A percentile compares a stretch with the other conserved stretches of the same genome.
Evolutionary conservation across 1,284 basidiomycete genomes (phyloP).

Genomic region (Ceratorhiza oryzae-sativae): DNA sequence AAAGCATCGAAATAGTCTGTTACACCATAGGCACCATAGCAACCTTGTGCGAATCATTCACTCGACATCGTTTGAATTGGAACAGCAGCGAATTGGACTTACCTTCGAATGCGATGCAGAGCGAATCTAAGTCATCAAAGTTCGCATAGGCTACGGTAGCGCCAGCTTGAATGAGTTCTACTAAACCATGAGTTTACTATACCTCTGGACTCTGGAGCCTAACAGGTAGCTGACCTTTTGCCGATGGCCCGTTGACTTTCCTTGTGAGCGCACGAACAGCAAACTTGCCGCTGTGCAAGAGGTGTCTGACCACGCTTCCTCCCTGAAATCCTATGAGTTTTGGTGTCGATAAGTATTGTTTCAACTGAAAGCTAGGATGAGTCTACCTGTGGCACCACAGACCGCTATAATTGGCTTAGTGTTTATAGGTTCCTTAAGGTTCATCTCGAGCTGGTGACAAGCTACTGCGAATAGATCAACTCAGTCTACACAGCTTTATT

Average conservation of each 20-base stretch:
- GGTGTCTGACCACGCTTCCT: conserved; percentile 13
- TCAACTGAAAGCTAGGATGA: neutral
- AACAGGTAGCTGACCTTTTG: neutral
- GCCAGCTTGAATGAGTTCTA: conserved; percentile 5
- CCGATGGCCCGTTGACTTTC: neutral
- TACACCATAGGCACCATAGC: conserved; percentile 6
- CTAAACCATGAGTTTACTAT: neutral
- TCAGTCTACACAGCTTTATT: too few species aligned
- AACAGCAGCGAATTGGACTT: neutral
- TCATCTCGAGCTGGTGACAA: neutral
- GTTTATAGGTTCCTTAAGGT: neutral
- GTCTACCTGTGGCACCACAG: conserved; percentile 13
- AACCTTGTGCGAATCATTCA: neutral
- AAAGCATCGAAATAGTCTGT: conserved; percentile 21
- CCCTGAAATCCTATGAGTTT: conserved; percentile 5
- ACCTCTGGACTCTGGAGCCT: neutral
- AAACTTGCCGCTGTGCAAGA: conserved; percentile 20
- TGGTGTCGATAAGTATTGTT: neutral
- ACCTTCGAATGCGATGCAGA: conserved; percentile 11
- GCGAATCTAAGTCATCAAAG: neutral
- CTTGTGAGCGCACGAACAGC: conserved; percentile 11
- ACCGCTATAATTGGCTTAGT: conserved; percentile 20
- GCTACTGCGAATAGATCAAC: too few species aligned
- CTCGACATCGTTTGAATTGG: neutral
- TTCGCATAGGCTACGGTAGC: conserved; percentile 11